A percentile compares a stretch with the other conserved stretches of the same genome.
phyloP scores from a whole-genome alignment of 2,329 filamentous ascomycete species.

The Hypoxylon sp. region DNA sequence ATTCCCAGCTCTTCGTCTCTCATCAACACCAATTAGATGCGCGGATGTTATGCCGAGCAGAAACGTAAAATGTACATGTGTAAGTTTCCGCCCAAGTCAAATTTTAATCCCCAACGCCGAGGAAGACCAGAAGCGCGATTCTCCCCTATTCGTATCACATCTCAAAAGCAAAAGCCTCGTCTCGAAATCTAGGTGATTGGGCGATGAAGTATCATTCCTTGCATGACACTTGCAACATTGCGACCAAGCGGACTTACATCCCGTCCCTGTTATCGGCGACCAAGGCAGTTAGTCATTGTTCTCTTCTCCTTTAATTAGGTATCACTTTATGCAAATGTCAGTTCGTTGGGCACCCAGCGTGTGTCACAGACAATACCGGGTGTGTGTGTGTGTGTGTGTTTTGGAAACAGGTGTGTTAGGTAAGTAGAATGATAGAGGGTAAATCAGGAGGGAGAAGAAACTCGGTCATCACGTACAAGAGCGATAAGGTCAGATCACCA shows the following conservation, averaged over 20 bases:
- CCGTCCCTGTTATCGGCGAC: slow-evolving; percentile 35
- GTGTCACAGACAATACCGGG: slow-evolving; percentile 2
- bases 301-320: slow-evolving; percentile 18
- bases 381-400: too few species aligned
- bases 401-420: too few species aligned
- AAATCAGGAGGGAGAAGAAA: slow-evolving; percentile 3
- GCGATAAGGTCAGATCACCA: slow-evolving; percentile 80
- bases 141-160: not conserved
- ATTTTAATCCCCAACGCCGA: not conserved
- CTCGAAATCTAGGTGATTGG: not conserved
- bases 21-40: not conserved
- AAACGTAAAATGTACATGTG: too few species aligned
- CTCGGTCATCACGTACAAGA: slow-evolving; percentile 58
- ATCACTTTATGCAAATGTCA: slow-evolving; percentile 33
- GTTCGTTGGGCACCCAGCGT: slow-evolving; percentile 19
- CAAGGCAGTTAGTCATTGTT: slow-evolving; percentile 33
- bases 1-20: too few species aligned
- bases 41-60: too few species aligned
- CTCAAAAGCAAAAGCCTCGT: not conserved
- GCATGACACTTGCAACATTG: too few species aligned
- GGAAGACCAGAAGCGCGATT: slow-evolving; percentile 1
- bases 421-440: too few species aligned
- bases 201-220: slow-evolving; percentile 2
- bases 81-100: not conserved
- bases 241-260: too few species aligned